A percentile compares a stretch with the other conserved stretches of the same genome.
Conservation (phyloP, 2,329 filamentous ascomycete species). For the Aspergillus sp. region DNA sequence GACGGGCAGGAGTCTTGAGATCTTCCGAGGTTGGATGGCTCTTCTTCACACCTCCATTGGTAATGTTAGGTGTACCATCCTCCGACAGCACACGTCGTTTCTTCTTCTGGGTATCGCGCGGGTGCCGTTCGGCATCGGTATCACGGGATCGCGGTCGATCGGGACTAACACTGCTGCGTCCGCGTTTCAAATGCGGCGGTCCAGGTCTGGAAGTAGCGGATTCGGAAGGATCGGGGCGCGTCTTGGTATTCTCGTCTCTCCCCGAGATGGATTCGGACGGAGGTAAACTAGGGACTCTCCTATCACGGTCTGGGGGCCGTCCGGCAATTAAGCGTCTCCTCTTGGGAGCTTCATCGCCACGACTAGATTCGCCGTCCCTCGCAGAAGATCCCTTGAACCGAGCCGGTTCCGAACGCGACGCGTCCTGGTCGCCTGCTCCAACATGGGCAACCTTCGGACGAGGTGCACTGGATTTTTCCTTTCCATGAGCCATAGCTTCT, state of each 20-base stretch:
- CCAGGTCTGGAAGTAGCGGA: conserved; percentile 22
- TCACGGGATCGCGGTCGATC: conserved; percentile 40
- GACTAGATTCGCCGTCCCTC: conserved; percentile 37
- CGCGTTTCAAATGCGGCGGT: conserved; percentile 40
- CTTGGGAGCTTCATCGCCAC: conserved; percentile 40
- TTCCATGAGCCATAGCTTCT: conserved; percentile 24
- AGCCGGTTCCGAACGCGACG: conserved; percentile 26
- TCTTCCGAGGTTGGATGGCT: conserved; percentile 22
- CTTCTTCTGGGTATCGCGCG: conserved; percentile 44
- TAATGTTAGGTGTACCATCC: conserved; percentile 34
- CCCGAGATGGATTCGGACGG: conserved; percentile 45
- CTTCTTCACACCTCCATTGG: conserved; percentile 36
- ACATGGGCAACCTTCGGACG: conserved; percentile 30
- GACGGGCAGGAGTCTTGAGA: conserved; percentile 23
- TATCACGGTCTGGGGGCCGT: conserved; percentile 41
- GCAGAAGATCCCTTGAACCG: conserved; percentile 32
- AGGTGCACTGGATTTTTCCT: conserved; percentile 27
- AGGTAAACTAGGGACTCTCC: conserved; percentile 39
- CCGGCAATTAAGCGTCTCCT: conserved; percentile 46
- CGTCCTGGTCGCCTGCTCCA: conserved; percentile 37
- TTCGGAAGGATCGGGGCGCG: conserved; percentile 34
- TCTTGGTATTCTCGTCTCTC: conserved; percentile 39
- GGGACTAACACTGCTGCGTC: conserved; percentile 46
- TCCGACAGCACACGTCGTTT: conserved; percentile 47
- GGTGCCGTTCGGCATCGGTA: conserved; percentile 33